Percentiles rank a stretch among this genome's conserved stretches.
Conservation (phyloP, 495 filamentous ascomycete species). For the Copromyces sp. region DNA sequence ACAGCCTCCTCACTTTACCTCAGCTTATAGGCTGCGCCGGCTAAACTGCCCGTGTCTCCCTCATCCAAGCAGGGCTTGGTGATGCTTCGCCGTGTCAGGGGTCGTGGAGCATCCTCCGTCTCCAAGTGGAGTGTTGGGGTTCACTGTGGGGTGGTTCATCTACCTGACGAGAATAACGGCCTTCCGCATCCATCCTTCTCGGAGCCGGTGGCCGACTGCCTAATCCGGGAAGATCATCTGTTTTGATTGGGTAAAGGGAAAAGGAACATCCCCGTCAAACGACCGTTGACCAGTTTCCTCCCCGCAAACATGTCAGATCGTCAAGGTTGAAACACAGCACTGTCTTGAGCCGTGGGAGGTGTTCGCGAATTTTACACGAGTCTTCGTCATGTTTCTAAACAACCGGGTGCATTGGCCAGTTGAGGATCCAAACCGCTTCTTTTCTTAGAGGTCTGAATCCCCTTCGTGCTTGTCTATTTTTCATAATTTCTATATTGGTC, state of each 20-base stretch:
- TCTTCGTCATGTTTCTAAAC: background rate
- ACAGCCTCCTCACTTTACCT: background rate
- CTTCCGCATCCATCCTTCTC: background rate
- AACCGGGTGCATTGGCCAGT: background rate
- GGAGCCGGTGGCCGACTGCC: background rate
- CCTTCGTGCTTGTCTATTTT: too few species aligned
- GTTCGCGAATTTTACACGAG: background rate
- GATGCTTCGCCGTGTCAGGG: background rate
- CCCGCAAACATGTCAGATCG: background rate
- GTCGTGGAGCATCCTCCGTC: background rate
- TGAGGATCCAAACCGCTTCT: too few species aligned
- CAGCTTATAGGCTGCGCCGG: background rate
- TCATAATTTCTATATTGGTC: too few species aligned
- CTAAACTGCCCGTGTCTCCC: background rate
- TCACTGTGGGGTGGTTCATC: background rate
- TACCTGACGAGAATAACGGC: background rate
- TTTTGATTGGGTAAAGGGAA: background rate
- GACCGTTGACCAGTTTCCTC: background rate
- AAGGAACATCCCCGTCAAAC: background rate
- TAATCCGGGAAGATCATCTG: background rate
- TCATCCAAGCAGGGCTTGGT: background rate
- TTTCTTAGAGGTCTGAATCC: too few species aligned
- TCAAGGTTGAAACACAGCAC: background rate
- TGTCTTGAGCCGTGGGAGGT: background rate
- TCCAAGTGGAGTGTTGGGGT: background rate